A percentile compares a stretch with the other conserved stretches of the same genome.
Evolutionary conservation across 106 monocot genomes (phyloP).

Genomic region (Dendrobium officinale): DNA sequence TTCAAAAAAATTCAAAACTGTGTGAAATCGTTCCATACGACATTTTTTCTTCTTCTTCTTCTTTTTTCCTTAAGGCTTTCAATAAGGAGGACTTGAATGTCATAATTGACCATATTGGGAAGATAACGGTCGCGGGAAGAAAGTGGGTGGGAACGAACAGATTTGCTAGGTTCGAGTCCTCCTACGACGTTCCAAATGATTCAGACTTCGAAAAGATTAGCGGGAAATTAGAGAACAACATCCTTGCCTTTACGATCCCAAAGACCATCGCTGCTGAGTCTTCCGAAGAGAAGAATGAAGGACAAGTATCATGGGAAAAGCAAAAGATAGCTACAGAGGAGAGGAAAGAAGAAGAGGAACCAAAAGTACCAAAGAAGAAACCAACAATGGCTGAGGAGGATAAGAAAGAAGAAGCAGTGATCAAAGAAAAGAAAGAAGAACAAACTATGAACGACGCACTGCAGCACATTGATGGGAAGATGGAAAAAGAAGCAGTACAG

Average conservation of each 20-base stretch:
- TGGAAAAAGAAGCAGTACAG: background rate
- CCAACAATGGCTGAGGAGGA: background rate
- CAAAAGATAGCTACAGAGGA: background rate
- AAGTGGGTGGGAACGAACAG: background rate
- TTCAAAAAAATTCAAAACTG: too few relatives aligned
- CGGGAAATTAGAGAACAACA: conserved; percentile 16
- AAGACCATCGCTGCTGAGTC: background rate
- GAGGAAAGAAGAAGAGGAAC: background rate
- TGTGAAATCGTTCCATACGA: too few relatives aligned
- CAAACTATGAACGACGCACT: background rate
- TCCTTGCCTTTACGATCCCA: conserved; percentile 12
- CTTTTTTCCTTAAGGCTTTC: conserved; percentile 2
- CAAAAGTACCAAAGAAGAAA: background rate
- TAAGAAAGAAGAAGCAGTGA: background rate
- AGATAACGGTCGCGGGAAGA: conserved; percentile 12
- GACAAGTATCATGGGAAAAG: background rate
- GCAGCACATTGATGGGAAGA: background rate
- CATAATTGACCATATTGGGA: conserved; percentile 4
- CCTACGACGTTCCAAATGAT: conserved; percentile 8
- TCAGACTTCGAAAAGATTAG: conserved; percentile 6
- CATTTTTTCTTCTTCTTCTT: background rate
- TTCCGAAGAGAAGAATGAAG: background rate
- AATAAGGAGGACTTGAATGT: conserved; percentile 16
- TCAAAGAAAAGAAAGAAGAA: background rate
- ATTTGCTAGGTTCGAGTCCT: background rate